Base-by-base conservation (phyloP, 2,329 filamentous ascomycete species). In the Penicillium corylophilum region DNA sequence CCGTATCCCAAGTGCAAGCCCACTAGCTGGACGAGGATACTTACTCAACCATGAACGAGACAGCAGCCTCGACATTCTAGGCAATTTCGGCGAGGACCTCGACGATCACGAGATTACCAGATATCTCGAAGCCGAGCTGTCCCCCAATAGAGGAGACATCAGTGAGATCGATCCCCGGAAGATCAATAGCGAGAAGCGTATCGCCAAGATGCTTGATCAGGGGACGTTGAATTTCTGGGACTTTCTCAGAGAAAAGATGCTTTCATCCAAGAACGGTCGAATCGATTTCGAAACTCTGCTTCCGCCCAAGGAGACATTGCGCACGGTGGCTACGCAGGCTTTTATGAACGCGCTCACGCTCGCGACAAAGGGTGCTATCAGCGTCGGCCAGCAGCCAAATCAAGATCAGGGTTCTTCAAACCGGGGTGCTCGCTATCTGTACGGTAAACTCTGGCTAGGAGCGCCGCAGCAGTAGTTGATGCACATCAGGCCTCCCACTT, bases 321-420 rank as follows among this genome's bases (percentile, higher is more conserved):
- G 76, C 31, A 74, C 82, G 26, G 84, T 90, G 12, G 88, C 87
- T 8, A 85, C 88, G 2, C 88, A 91, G 67, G 89, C 85, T 0
- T 87, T 90, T 65, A 83, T 88, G 72, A 88, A 94, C 67, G 78
- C 89, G 2, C 79, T 95, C 13, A 78, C 81, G 10, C 78, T 94
- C 39, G 85, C 83, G 5, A 90, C 84, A 2, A 89, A 85, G 70
- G 79, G 79, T 2, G 69, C 81, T 49, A 73, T 93, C 40, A 67
- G 72, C 16, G 83, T 92, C 5, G 71, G 80, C 55, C 90, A 95
- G 70, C 70, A 73, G 31, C 61, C 64, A 0, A 79, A 76, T 48
- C 71, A 70, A 7, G 68, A 75, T 46, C 39, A 46, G 4, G 65
- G 61, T 31, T 56, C 33, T 12, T 54, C 57, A 16, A 56, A 54